Base-by-base conservation (phyloP, 139 green algal genomes). In the Chara braunii region DNA sequence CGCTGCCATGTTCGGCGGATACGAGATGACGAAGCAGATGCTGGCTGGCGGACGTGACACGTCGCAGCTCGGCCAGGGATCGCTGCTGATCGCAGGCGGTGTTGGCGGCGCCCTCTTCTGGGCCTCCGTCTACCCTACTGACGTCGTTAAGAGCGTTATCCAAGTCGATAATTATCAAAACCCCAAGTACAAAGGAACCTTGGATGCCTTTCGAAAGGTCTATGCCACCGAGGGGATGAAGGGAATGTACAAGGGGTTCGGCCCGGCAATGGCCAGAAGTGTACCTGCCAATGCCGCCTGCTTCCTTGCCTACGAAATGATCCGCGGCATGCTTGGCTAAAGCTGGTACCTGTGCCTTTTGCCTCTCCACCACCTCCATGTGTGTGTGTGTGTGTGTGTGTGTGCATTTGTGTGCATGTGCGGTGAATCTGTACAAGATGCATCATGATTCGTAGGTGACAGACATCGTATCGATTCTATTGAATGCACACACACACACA, bases 1-100 rank as follows among this genome's bases (percentile, higher is more conserved):
- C 48, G 75, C 79, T 11, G 55, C 34, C 48, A 94, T 92, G 81
- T 91, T 93, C 81, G 86, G 73, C 1, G 60, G 60, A 7, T 94
- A 94, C 40, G 80, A 90, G 64, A 31, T 52, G 3, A 24, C 66
- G 0, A 92, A 88, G 64, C 48, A 65, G 52, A 24, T 64, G 43
- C 69, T 86, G 80, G 81, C 65, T 24, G 65, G 81, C 11, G 51
- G 84, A 11, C 48, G 48, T 4, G 69, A 66, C 60, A 69, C 34
- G 2, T 63, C 52, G 24, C 24, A 83, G 44, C 79, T 91, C 2
- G 22, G 53, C 22, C 22, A 53, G 7, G 52, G 37, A 2, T 68
- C 81, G 18, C 60, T 89, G n/a, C 51, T 89, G 43, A 3, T 72
- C 22, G 86, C 86, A 7, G 86, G 86, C 12, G 86, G 80, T 37